phyloP scores from a whole-genome alignment of 2,329 filamentous ascomycete species.

The Stagonosporopsis chrysanthemi region DNA sequence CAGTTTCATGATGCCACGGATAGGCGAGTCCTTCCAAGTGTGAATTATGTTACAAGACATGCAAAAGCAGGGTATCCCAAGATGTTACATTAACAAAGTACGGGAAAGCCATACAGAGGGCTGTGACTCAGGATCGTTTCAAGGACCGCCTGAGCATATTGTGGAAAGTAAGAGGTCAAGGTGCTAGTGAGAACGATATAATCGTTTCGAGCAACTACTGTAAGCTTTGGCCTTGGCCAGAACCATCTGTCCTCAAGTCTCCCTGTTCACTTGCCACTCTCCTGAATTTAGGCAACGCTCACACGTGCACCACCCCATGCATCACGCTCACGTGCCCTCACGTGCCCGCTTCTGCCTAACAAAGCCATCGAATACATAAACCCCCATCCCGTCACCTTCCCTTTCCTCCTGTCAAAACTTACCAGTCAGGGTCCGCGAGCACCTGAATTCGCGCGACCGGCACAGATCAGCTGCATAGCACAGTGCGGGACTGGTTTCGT shows the following conservation, averaged over 20 bases:
- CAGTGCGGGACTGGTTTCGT: constrained; percentile 16
- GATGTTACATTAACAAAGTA: neutral
- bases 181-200: neutral
- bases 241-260: neutral
- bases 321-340: constrained; percentile 1
- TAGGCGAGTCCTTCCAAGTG: neutral
- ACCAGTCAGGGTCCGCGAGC: constrained; percentile 11
- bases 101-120: neutral
- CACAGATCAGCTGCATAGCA: constrained; percentile 17
- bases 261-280: neutral
- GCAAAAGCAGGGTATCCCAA: neutral
- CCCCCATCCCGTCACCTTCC: no score
- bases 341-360: constrained; percentile 7
- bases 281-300: neutral
- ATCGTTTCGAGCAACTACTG: neutral
- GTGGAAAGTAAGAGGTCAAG: neutral
- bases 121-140: neutral
- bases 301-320: neutral
- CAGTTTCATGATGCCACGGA: neutral
- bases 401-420: neutral
- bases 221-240: neutral
- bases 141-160: neutral
- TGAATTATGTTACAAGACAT: constrained; percentile 2
- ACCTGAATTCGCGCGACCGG: constrained; percentile 12
- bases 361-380: neutral